Evolutionary conservation across 2,329 filamentous ascomycete genomes (phyloP), one percentile per base, ranked within the genome.

Genomic region (Scedosporium minutisporum): DNA sequence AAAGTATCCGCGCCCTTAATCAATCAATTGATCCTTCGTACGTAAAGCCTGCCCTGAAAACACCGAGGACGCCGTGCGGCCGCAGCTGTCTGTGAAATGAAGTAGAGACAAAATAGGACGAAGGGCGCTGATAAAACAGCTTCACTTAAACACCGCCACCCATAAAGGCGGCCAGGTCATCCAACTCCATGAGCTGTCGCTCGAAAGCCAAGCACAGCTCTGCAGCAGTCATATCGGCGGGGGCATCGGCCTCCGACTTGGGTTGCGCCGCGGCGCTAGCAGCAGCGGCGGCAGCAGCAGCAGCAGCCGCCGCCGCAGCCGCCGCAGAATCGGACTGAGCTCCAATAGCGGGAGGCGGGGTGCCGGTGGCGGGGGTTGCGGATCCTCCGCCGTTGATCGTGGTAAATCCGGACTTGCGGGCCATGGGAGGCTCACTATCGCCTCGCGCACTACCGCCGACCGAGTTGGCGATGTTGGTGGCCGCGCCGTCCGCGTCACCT

Each of bases 81-180:
- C 29, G 29, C 29, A 33, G 29, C 29, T 33, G 29, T 33, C 29
- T 33, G 29, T 33, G 6, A 9, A n/a, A n/a, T n/a, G 14, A 46
- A 46, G 44, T 21, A 46, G 44, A 21, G 44, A 46, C 14, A 46
- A 46, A 46, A 46, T 16, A 21, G 44, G 44, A 21, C 44, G 1
- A 33, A 33, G 29, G 29, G 9, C 1, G 29, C 29, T 33, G 29
- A 9, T 27, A 33, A 33, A 33, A 33, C 29, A 33, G 29, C 7
- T 53, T 25, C n/a, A 33, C 23, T 62, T 69, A 86, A 65, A 86
- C 83, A 64, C 83, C 83, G 21, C 83, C 83, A 21, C 83, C 83
- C 83, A 86, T 86, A 62, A 86, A 85, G 2, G 83, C 83, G 38
- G 83, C 83, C 10, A 86, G 77, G 67, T 86, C 83, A 65, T 86